These are phyloP conservation scores for Umbellularia californica DNA, from an alignment of 164 flowering plant genomes.

Conservation along the genomic window DNA sequence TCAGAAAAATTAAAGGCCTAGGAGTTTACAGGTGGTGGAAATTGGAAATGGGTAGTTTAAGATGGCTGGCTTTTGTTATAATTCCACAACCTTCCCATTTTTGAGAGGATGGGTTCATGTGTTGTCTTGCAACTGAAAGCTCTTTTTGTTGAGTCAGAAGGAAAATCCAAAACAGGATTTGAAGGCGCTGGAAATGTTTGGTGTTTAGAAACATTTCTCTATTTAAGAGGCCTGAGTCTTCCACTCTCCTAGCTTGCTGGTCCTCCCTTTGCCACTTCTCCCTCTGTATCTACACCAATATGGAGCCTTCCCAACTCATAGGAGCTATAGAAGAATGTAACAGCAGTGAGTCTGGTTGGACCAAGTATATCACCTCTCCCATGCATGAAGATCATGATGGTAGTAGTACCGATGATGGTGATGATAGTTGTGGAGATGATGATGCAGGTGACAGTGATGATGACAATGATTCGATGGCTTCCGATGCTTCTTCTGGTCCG, in stretches of 20 bases:
- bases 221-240: background rate
- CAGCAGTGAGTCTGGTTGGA: conserved; percentile 91
- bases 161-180: background rate
- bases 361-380: conserved; percentile 64
- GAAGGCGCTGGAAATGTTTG: background rate
- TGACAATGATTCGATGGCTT: conserved; percentile 78
- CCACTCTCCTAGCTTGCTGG: conserved; percentile 14
- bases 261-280: background rate
- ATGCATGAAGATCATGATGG: conserved; percentile 27
- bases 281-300: conserved; percentile 13
- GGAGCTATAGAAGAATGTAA: conserved; percentile 34
- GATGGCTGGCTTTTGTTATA: background rate
- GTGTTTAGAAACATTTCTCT: background rate
- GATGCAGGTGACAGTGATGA: conserved; percentile 33
- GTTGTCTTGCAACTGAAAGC: background rate
- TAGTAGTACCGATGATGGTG: conserved; percentile 9
- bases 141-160: background rate
- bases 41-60: background rate
- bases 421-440: conserved; percentile 10
- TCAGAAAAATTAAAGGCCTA: conserved; percentile 20
- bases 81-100: background rate
- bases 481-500: conserved; percentile 92
- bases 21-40: conserved; percentile 1
- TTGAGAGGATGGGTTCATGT: background rate
- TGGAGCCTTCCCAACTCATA: conserved; percentile 42